Percentiles rank a stretch among this genome's conserved stretches.
These are phyloP conservation scores for Hypericum perforatum DNA, from an alignment of 345 rosid species.

Conservation along the genomic window DNA sequence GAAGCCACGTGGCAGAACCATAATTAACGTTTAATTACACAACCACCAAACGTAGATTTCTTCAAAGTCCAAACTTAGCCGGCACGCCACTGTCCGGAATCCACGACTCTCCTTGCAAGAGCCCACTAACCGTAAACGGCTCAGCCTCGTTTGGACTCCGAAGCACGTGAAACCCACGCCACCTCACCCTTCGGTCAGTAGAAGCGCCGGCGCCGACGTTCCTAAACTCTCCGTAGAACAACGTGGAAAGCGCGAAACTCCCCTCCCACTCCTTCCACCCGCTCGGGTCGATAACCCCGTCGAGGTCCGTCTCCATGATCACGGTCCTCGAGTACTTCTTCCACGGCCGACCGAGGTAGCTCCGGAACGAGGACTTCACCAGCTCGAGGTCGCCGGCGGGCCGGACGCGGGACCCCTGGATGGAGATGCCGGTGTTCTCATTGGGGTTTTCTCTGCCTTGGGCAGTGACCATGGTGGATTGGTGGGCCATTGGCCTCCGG, in stretches of 20 bases:
- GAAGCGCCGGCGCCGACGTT: slow-evolving; percentile 45
- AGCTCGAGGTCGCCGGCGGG: slow-evolving; percentile 30
- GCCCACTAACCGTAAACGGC: slow-evolving; percentile 32
- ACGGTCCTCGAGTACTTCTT: slow-evolving; percentile 46
- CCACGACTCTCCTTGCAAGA: slow-evolving; percentile 61
- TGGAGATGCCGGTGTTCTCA: slow-evolving; percentile 50
- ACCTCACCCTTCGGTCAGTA: slow-evolving; percentile 29
- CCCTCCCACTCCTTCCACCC: slow-evolving; percentile 65
- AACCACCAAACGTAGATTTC: not conserved
- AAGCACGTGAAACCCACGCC: slow-evolving; percentile 68
- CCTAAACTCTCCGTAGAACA: slow-evolving; percentile 55
- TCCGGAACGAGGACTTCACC: slow-evolving; percentile 26
- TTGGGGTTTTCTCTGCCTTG: slow-evolving; percentile 48
- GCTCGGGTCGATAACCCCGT: slow-evolving; percentile 40
- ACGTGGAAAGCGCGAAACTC: slow-evolving; percentile 38
- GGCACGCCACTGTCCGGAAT: slow-evolving; percentile 58
- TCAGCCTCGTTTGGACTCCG: slow-evolving; percentile 23
- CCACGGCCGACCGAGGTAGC: slow-evolving; percentile 50
- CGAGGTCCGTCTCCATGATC: slow-evolving; percentile 23
- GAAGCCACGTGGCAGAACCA: too few relatives aligned
- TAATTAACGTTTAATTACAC: too few relatives aligned
- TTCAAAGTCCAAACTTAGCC: slow-evolving; percentile 26
- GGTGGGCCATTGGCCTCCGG: slow-evolving; percentile 44
- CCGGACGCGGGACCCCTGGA: slow-evolving; percentile 37
- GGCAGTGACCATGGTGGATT: slow-evolving; percentile 50